Conservation (phyloP, 2,329 filamentous ascomycete genomes). For the Cordyceps fumosorosea region DNA sequence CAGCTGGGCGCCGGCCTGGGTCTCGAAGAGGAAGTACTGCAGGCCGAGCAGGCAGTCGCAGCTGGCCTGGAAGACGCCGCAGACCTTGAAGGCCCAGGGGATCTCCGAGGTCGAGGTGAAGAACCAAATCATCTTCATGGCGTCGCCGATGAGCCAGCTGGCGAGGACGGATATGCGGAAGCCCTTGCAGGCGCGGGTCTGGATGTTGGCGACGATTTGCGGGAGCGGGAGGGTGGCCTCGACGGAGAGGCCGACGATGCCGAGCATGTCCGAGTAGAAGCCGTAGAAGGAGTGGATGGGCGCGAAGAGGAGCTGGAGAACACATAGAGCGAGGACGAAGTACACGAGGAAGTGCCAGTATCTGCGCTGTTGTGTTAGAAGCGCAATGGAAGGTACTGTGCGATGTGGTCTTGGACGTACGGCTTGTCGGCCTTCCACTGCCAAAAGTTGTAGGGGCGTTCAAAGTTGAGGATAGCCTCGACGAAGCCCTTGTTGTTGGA, state of each 20-base stretch:
- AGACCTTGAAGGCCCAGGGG: constrained; percentile 73
- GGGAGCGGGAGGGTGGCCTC: constrained; percentile 78
- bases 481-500: constrained; percentile 25
- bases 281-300: constrained; percentile 51
- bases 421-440: constrained; percentile 69
- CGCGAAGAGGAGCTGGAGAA: constrained; percentile 61
- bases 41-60: constrained; percentile 70
- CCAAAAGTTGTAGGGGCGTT: constrained; percentile 73
- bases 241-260: constrained; percentile 68
- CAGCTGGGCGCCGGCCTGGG: constrained; percentile 10
- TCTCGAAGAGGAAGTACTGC: constrained; percentile 64
- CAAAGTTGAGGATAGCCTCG: constrained; percentile 24
- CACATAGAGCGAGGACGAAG: constrained; percentile 53
- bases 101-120: constrained; percentile 64
- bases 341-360: constrained; percentile 76
- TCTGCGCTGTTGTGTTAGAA: constrained; percentile 27
- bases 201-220: constrained; percentile 66
- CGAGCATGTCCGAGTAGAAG: constrained; percentile 61
- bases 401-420: constrained; percentile 32
- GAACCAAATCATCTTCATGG: constrained; percentile 86
- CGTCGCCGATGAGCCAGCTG: constrained; percentile 74
- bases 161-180: constrained; percentile 69
- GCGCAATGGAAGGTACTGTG: not conserved
- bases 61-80: constrained; percentile 71
- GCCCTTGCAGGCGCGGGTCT: constrained; percentile 64